These are phyloP conservation scores for Cercospora citrullina DNA, from an alignment of 2,329 filamentous ascomycete genomes.

Conservation along the genomic window DNA sequence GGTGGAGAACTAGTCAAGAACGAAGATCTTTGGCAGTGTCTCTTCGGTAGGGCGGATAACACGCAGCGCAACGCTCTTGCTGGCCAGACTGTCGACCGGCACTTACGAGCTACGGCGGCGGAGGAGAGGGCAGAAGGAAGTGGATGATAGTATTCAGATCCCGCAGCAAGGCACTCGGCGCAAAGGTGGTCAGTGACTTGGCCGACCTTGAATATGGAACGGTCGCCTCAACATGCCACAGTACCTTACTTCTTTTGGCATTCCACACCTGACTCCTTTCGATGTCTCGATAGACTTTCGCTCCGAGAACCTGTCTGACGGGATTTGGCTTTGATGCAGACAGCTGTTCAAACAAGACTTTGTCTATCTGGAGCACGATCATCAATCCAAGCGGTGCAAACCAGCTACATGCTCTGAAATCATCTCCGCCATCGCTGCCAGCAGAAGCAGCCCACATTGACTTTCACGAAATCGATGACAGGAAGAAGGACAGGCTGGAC, in stretches of 20 bases:
- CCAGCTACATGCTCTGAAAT: not conserved
- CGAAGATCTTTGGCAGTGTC: constrained; percentile 81
- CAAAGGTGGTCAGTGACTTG: no score
- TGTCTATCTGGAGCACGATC: not conserved
- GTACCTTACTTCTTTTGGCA: not conserved
- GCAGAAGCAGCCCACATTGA: not conserved
- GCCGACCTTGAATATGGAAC: no score
- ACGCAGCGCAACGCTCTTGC: constrained; percentile 33
- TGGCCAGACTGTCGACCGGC: constrained; percentile 50
- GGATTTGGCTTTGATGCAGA: not conserved
- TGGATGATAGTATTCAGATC: not conserved
- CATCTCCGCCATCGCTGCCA: not conserved
- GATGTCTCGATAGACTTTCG: not conserved
- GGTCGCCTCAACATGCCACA: no score
- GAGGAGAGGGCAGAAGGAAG: constrained; percentile 38
- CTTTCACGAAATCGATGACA: not conserved
- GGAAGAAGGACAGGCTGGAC: not conserved
- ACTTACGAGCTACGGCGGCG: constrained; percentile 58
- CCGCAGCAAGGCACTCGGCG: no score
- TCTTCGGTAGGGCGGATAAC: constrained; percentile 63
- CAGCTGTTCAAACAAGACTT: not conserved
- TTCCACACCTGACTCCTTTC: not conserved
- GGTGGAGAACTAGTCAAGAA: constrained; percentile 78
- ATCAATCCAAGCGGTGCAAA: no score
- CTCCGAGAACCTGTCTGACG: not conserved